Base-by-base conservation (phyloP, 2,329 filamentous ascomycete genomes). In the Piedraia hortae region DNA sequence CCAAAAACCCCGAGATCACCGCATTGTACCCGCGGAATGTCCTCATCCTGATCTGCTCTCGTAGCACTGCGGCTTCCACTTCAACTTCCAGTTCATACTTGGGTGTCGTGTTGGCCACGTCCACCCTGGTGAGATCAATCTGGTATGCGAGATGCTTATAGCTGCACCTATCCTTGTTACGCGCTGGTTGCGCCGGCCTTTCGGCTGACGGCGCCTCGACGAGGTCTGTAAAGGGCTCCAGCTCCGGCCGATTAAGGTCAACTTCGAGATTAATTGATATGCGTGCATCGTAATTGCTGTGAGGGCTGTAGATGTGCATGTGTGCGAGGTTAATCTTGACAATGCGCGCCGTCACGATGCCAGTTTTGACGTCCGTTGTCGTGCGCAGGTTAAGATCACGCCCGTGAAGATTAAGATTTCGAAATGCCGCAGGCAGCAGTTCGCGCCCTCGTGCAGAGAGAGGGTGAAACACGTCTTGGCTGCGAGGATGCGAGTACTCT, bases 201-300 rank as follows among this genome's bases (percentile, higher is more conserved):
- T 44, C 48, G 4, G n/a, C 13, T 42, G 55, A 52, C 7, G 42
- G 35, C 3, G 53, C 44, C 11, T 51, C 48, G 5, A 64, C 53
- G 0, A 72, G 37, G 3, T 31, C 30, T 3, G 22, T 19, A 10
- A 15, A 14, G 7, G 23, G 16, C 2, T 62, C 75, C 3, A 77
- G 59, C 12, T 39, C 38, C 3, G 47, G 40, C 51, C 68, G 29
- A 20, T 36, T 31, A 22, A 41, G 28, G 24, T 69, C 60, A 61
- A 88, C 78, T 61, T 97, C 88, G 2, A 97, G 59, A 39, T 90
- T 93, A 38, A 97, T 66, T 36, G 77, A 89, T 33, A 97, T 68
- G 6, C 85, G 73, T 47, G 78, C 90, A 46, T 97, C 85, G 37
- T 91, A 73, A 3, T 63, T 62, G 5, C 59, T 61, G 21, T 54